A percentile compares a stretch with the other conserved stretches of the same genome.
Evolutionary conservation across 441 rosid genomes (phyloP).

Genomic region (Populus tomentosa): DNA sequence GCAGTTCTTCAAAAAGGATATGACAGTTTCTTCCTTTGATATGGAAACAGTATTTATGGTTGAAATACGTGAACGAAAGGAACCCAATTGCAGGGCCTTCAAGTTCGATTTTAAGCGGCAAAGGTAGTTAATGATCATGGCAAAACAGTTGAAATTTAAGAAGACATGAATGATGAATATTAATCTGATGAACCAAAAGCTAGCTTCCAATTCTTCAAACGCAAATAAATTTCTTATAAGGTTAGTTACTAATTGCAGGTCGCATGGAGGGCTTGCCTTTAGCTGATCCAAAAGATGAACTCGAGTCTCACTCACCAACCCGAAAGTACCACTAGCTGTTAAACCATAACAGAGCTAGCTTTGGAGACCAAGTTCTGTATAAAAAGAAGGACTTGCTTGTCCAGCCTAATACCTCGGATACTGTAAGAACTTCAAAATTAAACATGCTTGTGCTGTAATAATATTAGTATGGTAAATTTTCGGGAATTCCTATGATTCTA

Average conservation of each 20-base stretch:
- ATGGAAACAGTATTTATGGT: not conserved
- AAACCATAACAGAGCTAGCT: not conserved
- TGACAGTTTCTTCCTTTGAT: constrained; percentile 16
- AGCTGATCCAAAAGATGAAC: no score
- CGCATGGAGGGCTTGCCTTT: no score
- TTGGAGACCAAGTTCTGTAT: no score
- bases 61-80: not conserved
- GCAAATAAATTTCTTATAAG: not conserved
- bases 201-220: not conserved
- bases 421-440: no score
- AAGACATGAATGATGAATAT: not conserved
- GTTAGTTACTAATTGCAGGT: no score
- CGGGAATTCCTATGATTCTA: no score
- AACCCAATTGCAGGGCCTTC: not conserved
- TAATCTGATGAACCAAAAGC: not conserved
- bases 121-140: not conserved
- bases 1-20: constrained; percentile 34
- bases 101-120: not conserved
- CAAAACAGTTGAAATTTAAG: not conserved
- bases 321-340: not conserved
- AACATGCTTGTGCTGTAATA: no score
- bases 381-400: no score
- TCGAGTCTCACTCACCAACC: no score
- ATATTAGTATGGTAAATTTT: no score
- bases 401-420: no score